Conservation (phyloP, 1,284 basidiomycete genomes). For the Boletellus dicymbophilus region DNA sequence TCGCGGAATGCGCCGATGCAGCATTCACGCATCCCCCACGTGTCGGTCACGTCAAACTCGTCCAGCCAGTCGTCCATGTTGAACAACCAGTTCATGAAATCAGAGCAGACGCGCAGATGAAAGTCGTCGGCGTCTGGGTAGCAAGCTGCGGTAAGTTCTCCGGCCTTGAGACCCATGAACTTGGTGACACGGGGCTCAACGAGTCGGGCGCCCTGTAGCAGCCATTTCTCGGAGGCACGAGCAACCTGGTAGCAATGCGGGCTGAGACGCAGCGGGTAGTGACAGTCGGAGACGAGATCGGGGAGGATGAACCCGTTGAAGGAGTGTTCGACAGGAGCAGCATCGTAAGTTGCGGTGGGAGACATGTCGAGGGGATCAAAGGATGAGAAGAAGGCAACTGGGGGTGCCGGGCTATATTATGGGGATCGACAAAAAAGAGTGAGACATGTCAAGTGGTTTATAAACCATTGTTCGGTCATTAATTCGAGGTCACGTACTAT, state of each 20-base stretch:
- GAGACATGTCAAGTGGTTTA: slow-evolving; percentile 24
- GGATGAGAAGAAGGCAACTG: too few species aligned
- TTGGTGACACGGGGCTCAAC: slow-evolving; percentile 49
- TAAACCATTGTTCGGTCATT: slow-evolving; percentile 23
- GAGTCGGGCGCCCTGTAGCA: slow-evolving; percentile 53
- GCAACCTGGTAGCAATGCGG: slow-evolving; percentile 55
- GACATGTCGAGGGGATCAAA: slow-evolving; percentile 21
- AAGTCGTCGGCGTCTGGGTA: slow-evolving; percentile 55
- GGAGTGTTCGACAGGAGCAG: slow-evolving; percentile 1
- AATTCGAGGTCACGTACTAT: slow-evolving; percentile 1
- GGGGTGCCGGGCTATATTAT: slow-evolving; percentile 16
- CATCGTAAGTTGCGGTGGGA: slow-evolving; percentile 25
- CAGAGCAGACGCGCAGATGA: slow-evolving; percentile 61
- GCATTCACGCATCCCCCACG: slow-evolving; percentile 43
- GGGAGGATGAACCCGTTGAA: slow-evolving; percentile 56
- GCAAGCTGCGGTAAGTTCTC: slow-evolving; percentile 65
- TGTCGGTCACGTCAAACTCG: slow-evolving; percentile 39
- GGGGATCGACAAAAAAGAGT: slow-evolving; percentile 11
- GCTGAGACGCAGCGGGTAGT: slow-evolving; percentile 55
- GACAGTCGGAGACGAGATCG: slow-evolving; percentile 63
- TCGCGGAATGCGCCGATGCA: slow-evolving; percentile 56
- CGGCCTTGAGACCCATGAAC: slow-evolving; percentile 61
- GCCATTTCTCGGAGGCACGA: slow-evolving; percentile 58
- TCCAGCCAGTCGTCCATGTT: slow-evolving; percentile 59
- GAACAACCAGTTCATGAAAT: slow-evolving; percentile 62